Conservation (phyloP, 148 eudicot genomes). For the Gaultheria prostrata region DNA sequence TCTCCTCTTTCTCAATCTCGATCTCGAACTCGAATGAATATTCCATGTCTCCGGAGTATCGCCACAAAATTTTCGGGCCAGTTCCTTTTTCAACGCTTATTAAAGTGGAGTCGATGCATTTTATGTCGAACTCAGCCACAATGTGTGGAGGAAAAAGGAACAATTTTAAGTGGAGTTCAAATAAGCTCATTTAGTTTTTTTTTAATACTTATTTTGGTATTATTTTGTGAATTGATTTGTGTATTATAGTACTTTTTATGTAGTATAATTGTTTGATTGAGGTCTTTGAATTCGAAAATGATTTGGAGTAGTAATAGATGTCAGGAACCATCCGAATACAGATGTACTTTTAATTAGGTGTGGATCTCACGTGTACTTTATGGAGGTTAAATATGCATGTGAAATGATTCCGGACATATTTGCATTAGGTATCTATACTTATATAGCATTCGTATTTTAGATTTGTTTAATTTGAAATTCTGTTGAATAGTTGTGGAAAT, state of each 20-base stretch:
- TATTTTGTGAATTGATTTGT: neutral
- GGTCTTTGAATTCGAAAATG: neutral
- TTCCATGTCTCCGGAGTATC: no score
- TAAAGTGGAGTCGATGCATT: no score
- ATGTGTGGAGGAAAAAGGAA: no score
- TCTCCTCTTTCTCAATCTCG: neutral
- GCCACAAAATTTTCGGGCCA: no score
- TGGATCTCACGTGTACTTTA: neutral
- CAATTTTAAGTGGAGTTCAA: neutral
- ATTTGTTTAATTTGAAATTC: neutral
- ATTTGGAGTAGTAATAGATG: neutral
- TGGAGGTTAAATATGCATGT: no score
- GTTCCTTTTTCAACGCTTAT: no score
- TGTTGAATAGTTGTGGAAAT: neutral
- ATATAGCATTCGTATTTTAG: neutral
- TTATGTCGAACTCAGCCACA: no score
- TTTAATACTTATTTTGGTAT: neutral
- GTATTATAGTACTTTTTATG: neutral
- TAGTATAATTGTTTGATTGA: neutral
- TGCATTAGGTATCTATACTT: neutral
- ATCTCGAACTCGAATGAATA: neutral
- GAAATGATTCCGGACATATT: no score
- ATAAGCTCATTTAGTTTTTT: neutral
- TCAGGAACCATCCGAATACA: no score
- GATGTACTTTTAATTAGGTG: neutral